Evolutionary conservation across 805 yeast genomes (phyloP).

Genomic region (Candida arabinofermentans): DNA sequence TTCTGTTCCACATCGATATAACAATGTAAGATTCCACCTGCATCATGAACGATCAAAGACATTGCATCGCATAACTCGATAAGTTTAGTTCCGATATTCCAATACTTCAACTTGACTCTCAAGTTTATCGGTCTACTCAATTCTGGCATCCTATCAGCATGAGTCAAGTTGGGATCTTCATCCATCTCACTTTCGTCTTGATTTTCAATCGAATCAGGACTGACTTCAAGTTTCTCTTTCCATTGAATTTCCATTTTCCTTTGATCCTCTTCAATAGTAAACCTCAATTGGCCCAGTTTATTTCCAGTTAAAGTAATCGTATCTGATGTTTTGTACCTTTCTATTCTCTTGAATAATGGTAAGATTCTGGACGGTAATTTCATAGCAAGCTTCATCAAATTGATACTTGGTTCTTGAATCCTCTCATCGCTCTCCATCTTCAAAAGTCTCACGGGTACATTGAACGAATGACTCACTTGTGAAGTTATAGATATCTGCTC

Average conservation of each 20-base stretch:
- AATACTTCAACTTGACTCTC: conserved; percentile 54
- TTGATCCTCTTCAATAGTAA: conserved; percentile 53
- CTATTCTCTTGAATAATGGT: conserved; percentile 56
- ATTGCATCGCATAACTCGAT: conserved; percentile 60
- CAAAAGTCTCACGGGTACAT: conserved; percentile 65
- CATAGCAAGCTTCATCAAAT: conserved; percentile 53
- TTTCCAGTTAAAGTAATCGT: conserved; percentile 47
- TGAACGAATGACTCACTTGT: conserved; percentile 58
- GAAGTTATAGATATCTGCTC: conserved; percentile 39
- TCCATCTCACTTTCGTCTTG: conserved; percentile 8
- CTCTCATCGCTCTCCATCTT: conserved; percentile 49
- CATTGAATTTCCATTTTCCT: conserved; percentile 53
- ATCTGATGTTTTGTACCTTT: conserved; percentile 57
- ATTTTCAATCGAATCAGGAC: conserved; percentile 21
- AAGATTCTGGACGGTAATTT: conserved; percentile 45
- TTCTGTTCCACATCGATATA: conserved; percentile 59
- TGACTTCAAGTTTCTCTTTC: conserved; percentile 51
- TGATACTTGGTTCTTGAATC: conserved; percentile 60
- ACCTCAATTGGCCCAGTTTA: conserved; percentile 44
- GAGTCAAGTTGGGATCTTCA: conserved; percentile 3
- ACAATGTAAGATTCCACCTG: conserved; percentile 63
- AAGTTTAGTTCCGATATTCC: conserved; percentile 62
- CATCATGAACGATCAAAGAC: conserved; percentile 45
- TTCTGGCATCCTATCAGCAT: conserved; percentile 9
- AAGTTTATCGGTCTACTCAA: conserved; percentile 38